Conservation (phyloP, 768 basidiomycete genomes). For the Pulveroboletus sp. region DNA sequence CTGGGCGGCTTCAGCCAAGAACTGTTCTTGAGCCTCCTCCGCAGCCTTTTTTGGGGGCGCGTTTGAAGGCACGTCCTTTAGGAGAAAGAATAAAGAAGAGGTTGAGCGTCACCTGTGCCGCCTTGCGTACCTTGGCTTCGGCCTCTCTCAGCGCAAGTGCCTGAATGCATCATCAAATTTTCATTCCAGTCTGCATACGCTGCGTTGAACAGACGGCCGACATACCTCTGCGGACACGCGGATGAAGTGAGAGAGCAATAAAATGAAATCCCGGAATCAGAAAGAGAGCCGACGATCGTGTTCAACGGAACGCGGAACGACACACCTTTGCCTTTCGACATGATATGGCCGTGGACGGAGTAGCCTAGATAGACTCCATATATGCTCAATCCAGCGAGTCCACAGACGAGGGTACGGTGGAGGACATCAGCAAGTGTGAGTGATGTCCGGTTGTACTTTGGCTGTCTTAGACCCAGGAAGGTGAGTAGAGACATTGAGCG, state of each 20-base stretch:
- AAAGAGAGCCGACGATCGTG: background rate
- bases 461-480: conserved; percentile 24
- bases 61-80: background rate
- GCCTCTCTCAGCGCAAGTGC: conserved; percentile 21
- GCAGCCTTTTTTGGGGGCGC: conserved; percentile 11
- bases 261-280: background rate
- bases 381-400: conserved; percentile 25
- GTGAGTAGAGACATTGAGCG: conserved; percentile 23
- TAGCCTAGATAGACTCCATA: conserved; percentile 32
- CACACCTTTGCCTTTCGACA: conserved; percentile 30
- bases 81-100: background rate
- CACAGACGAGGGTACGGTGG: conserved; percentile 29
- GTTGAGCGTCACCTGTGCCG: conserved; percentile 10
- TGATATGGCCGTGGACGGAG: conserved; percentile 28
- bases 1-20: conserved; percentile 30
- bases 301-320: background rate
- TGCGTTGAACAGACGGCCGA: background rate
- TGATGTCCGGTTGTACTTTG: conserved; percentile 19
- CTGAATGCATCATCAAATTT: conserved; percentile 4
- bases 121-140: conserved; percentile 17
- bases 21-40: conserved; percentile 27
- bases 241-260: background rate
- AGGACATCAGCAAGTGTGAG: conserved; percentile 27
- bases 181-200: background rate
- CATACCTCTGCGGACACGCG: conserved; percentile 17